A percentile compares a stretch with the other conserved stretches of the same genome.
Evolutionary conservation across 2,329 filamentous ascomycete genomes (phyloP).

Genomic region (Paracorniculantispora psalliotae): DNA sequence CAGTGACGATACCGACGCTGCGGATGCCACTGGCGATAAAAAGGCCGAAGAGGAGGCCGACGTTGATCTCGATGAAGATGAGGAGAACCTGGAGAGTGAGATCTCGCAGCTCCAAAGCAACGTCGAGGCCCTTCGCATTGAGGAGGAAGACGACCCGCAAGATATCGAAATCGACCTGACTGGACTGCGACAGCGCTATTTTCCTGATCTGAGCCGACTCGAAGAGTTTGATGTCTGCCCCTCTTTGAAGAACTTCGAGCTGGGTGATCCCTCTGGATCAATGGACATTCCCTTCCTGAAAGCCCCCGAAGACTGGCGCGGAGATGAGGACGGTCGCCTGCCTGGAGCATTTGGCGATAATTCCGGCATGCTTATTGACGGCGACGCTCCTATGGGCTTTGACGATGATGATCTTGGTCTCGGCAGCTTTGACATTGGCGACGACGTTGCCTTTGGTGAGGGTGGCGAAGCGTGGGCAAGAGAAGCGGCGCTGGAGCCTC

Average conservation of each 20-base stretch:
- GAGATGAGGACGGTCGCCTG: conserved; percentile 59
- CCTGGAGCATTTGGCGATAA: conserved; percentile 56
- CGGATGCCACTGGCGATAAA: conserved; percentile 68
- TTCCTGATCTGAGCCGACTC: conserved; percentile 70
- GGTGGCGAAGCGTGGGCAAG: conserved; percentile 94
- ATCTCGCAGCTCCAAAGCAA: conserved; percentile 16
- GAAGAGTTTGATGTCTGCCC: conserved; percentile 91
- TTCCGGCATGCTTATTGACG: conserved; percentile 79
- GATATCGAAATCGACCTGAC: conserved; percentile 72
- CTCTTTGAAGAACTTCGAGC: conserved; percentile 87
- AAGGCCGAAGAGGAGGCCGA: conserved; percentile 33
- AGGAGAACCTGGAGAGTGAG: conserved; percentile 27
- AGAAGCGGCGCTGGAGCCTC: conserved; percentile 80
- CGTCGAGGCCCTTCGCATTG: conserved; percentile 25
- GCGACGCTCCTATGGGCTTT: conserved; percentile 78
- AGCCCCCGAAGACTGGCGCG: conserved; percentile 78
- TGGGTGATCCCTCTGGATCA: conserved; percentile 79
- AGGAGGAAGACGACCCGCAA: conserved; percentile 40
- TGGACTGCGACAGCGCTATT: conserved; percentile 73
- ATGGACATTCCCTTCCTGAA: conserved; percentile 90
- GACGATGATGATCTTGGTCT: conserved; percentile 64
- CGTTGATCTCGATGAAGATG: conserved; percentile 35
- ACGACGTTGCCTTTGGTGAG: conserved; percentile 84
- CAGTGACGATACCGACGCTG: conserved; percentile 92
- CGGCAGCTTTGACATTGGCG: conserved; percentile 64